These are phyloP conservation scores for Aureobasidium vineae DNA, from an alignment of 2,329 filamentous ascomycete species.

Conservation along the genomic window DNA sequence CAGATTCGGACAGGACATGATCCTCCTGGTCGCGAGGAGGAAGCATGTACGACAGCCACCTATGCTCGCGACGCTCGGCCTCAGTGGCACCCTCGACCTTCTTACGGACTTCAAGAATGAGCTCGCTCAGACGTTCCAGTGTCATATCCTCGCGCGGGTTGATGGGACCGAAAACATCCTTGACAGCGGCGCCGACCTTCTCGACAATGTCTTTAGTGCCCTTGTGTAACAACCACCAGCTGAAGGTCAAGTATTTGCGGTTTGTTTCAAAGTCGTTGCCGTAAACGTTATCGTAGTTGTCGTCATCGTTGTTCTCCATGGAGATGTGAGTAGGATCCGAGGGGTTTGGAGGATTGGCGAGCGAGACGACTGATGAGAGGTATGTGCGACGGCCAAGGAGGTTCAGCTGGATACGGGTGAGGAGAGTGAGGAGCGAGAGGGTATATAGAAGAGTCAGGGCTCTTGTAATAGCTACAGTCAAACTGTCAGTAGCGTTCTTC, in stretches of 20 bases:
- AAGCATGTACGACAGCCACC: constrained; percentile 83
- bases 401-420: constrained; percentile 95
- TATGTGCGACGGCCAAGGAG: constrained; percentile 94
- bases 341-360: constrained; percentile 69
- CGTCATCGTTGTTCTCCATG: constrained; percentile 90
- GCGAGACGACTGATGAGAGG: constrained; percentile 87
- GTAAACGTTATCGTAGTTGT: constrained; percentile 75
- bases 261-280: constrained; percentile 97
- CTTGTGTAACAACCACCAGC: constrained; percentile 94
- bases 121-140: constrained; percentile 72
- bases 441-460: constrained; percentile 92
- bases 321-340: constrained; percentile 70
- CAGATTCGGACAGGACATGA: constrained; percentile 80
- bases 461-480: constrained; percentile 71
- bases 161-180: constrained; percentile 81
- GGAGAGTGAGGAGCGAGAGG: constrained; percentile 79
- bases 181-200: constrained; percentile 80
- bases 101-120: constrained; percentile 80
- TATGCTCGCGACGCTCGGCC: constrained; percentile 59
- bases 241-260: constrained; percentile 89
- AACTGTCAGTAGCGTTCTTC: constrained; percentile 27
- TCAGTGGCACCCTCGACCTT: constrained; percentile 75
- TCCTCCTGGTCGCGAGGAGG: constrained; percentile 76
- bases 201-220: constrained; percentile 82
- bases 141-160: constrained; percentile 87